Evolutionary conservation across 768 basidiomycete species (phyloP).

Genomic region (Pulveroboletus ravenelii): DNA sequence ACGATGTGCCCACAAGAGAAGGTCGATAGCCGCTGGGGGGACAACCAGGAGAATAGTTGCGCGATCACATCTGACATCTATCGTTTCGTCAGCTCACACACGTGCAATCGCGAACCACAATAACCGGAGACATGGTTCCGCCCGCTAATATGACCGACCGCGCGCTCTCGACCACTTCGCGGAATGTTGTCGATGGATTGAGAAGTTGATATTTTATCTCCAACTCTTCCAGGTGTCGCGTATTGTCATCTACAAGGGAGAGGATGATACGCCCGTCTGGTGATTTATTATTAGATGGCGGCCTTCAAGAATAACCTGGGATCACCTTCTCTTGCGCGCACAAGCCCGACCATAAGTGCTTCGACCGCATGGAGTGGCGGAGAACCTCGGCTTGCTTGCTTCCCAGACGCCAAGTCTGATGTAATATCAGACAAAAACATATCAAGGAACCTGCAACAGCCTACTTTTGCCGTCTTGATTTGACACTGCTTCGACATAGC

Average conservation of each 20-base stretch:
- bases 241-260: conserved; percentile 36
- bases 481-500: conserved; percentile 66
- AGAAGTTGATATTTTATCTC: conserved; percentile 88
- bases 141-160: conserved; percentile 88
- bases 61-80: conserved; percentile 84
- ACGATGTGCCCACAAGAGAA: conserved; percentile 95
- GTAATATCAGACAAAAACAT: background rate
- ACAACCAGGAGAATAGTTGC: conserved; percentile 72
- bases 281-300: background rate
- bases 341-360: conserved; percentile 72
- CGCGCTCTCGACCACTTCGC: conserved; percentile 76
- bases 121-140: conserved; percentile 97
- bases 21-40: conserved; percentile 57
- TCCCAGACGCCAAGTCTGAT: conserved; percentile 7
- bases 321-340: conserved; percentile 68
- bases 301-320: background rate
- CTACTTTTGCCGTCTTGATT: conserved; percentile 36
- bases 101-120: conserved; percentile 20
- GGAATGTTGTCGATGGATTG: conserved; percentile 85
- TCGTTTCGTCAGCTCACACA: conserved; percentile 2
- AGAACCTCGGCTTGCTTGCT: conserved; percentile 37
- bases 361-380: conserved; percentile 81
- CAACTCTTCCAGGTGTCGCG: conserved; percentile 38
- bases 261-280: conserved; percentile 74
- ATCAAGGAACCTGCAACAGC: background rate